phyloP scores from a whole-genome alignment of 768 basidiomycete species.

The Nidularia pulvinata region DNA sequence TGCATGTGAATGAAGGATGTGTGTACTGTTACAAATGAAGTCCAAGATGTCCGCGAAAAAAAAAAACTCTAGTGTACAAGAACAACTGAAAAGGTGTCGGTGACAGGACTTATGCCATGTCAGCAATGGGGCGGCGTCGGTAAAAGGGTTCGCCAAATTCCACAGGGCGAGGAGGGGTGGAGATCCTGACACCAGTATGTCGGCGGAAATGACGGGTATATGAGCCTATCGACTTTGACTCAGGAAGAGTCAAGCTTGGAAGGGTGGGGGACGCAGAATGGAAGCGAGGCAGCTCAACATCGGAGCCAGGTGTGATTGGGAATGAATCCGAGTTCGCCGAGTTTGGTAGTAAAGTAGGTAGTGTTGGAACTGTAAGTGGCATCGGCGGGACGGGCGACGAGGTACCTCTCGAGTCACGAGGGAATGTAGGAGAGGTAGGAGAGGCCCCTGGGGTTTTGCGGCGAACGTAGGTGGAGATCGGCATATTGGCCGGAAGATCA shows the following conservation, averaged over 20 bases:
- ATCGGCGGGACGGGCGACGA: conserved; percentile 33
- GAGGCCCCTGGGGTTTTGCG: conserved; percentile 78
- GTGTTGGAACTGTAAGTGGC: conserved; percentile 64
- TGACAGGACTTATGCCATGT: conserved; percentile 13
- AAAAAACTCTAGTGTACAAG: neutral
- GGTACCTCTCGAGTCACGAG: conserved; percentile 37
- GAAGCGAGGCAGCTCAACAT: conserved; percentile 21
- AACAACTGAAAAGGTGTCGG: neutral
- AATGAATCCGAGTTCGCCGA: conserved; percentile 42
- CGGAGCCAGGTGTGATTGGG: conserved; percentile 35
- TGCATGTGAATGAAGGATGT: conserved; percentile 1
- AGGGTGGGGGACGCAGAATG: conserved; percentile 7
- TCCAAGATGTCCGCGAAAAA: neutral
- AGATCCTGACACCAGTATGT: conserved; percentile 43
- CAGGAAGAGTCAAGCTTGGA: conserved; percentile 12
- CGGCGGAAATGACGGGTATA: conserved; percentile 29
- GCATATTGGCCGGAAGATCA: conserved; percentile 64
- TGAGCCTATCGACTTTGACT: conserved; percentile 14
- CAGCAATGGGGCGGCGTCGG: conserved; percentile 23
- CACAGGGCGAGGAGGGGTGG: conserved; percentile 33
- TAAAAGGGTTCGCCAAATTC: conserved; percentile 23
- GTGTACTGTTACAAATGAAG: conserved; percentile 15
- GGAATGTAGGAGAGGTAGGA: conserved; percentile 67
- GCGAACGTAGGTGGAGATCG: conserved; percentile 80
- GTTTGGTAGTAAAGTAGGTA: conserved; percentile 52